phyloP scores from a whole-genome alignment of 1,284 basidiomycete species.

The Cerrena zonata region DNA sequence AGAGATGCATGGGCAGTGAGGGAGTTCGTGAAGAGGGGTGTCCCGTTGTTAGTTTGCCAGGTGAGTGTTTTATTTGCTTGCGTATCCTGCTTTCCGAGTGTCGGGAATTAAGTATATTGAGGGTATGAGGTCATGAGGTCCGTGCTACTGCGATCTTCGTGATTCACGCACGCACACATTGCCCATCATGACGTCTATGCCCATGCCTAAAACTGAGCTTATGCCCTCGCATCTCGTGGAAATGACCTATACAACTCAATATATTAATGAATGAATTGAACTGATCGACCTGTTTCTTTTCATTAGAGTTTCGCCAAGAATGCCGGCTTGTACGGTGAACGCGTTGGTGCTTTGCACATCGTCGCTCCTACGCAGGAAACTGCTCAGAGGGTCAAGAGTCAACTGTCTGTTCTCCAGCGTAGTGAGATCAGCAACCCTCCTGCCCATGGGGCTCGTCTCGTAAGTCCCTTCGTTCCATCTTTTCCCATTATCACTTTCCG shows the following conservation, averaged over 20 bases:
- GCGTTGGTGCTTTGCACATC: constrained; percentile 81
- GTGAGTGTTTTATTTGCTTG: constrained; percentile 42
- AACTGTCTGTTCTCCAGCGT: constrained; percentile 81
- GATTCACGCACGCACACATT: too few relatives aligned
- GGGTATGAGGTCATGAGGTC: too few relatives aligned
- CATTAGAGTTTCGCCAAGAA: constrained; percentile 91
- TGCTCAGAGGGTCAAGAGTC: constrained; percentile 72
- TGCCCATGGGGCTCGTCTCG: constrained; percentile 83
- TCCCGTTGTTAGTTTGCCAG: constrained; percentile 85
- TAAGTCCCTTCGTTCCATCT: constrained; percentile 30
- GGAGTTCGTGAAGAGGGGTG: constrained; percentile 67
- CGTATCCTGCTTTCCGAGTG: too few relatives aligned
- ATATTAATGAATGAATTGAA: too few relatives aligned
- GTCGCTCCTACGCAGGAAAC: constrained; percentile 58
- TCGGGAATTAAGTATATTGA: too few relatives aligned
- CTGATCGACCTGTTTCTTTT: constrained; percentile 4
- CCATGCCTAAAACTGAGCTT: too few relatives aligned
- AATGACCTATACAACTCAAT: too few relatives aligned
- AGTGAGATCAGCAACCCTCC: constrained; percentile 94
- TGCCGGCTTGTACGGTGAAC: constrained; percentile 88
- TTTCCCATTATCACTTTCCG: constrained; percentile 3
- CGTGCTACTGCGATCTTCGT: too few relatives aligned
- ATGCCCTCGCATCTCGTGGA: not conserved
- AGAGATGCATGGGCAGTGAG: constrained; percentile 72
- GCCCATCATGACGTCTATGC: too few relatives aligned